A percentile compares a stretch with the other conserved stretches of the same genome.
Evolutionary conservation across 495 filamentous ascomycete genomes (phyloP).

Genomic region (Aspergillus affinis): DNA sequence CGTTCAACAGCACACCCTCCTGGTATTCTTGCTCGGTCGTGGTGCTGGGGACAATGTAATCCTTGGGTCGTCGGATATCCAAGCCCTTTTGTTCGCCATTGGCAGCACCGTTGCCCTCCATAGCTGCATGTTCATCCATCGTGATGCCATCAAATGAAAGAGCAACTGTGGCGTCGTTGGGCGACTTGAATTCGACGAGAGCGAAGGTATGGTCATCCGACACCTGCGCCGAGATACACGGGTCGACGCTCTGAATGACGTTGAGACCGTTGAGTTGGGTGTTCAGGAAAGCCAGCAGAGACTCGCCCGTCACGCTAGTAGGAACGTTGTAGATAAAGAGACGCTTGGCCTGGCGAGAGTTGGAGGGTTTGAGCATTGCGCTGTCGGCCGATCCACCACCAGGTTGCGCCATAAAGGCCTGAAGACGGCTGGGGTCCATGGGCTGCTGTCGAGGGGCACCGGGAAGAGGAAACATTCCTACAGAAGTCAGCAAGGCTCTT

Average conservation of each 20-base stretch:
- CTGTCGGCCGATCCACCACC: conserved; percentile 70
- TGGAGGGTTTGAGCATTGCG: conserved; percentile 82
- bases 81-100: conserved; percentile 63
- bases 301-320: conserved; percentile 63
- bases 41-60: conserved; percentile 90
- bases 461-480: conserved; percentile 94
- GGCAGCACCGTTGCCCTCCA: conserved; percentile 51
- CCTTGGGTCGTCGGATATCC: conserved; percentile 85
- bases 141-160: conserved; percentile 85
- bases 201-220: conserved; percentile 77
- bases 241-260: conserved; percentile 78
- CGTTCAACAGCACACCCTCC: conserved; percentile 72
- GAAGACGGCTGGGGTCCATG: conserved; percentile 91
- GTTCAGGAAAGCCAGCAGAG: conserved; percentile 85
- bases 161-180: conserved; percentile 86
- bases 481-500: conserved; percentile 12
- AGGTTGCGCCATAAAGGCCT: conserved; percentile 93
- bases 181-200: conserved; percentile 84
- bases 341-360: conserved; percentile 89
- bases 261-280: conserved; percentile 92
- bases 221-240: conserved; percentile 81
- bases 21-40: conserved; percentile 72
- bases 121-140: conserved; percentile 71
- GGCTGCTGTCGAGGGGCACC: conserved; percentile 93
- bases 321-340: conserved; percentile 85